phyloP scores from a whole-genome alignment of 805 yeast genomes.

The Schwanniomyces polymorphus region DNA sequence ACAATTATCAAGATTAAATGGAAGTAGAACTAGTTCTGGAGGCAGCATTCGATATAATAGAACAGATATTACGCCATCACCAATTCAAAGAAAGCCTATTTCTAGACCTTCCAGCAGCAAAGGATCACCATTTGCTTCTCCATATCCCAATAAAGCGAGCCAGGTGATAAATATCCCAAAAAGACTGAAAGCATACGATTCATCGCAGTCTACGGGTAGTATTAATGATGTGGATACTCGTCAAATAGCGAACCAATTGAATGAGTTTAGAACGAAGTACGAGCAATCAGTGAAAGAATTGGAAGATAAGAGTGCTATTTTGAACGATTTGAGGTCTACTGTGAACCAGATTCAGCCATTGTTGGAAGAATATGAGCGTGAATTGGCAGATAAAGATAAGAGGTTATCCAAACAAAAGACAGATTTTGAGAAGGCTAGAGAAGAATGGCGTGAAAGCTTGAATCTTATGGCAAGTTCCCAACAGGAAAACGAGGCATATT shows the following conservation, averaged over 20 bases:
- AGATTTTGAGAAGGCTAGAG: conserved; percentile 53
- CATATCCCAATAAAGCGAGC: background rate
- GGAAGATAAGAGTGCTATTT: conserved; percentile 43
- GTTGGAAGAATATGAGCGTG: conserved; percentile 46
- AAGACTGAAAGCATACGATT: background rate
- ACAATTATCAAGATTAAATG: conserved; percentile 11
- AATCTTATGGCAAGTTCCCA: conserved; percentile 56
- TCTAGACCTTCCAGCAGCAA: conserved; percentile 1
- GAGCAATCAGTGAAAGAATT: conserved; percentile 27
- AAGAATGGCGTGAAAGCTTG: conserved; percentile 58
- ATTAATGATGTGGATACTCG: conserved; percentile 6
- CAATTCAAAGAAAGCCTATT: conserved; percentile 1
- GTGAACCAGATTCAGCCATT: conserved; percentile 50
- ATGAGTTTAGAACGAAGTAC: conserved; percentile 21
- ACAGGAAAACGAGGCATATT: conserved; percentile 52
- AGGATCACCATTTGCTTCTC: background rate
- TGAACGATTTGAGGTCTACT: conserved; percentile 48
- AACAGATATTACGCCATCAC: conserved; percentile 4
- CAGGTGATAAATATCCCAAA: background rate
- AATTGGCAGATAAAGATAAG: conserved; percentile 44
- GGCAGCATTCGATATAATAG: background rate
- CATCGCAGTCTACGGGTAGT: background rate
- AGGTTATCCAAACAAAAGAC: conserved; percentile 46
- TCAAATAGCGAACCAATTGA: conserved; percentile 15
- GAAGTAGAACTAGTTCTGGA: background rate